These are phyloP conservation scores for Oenanthe sinensis DNA, from an alignment of 129 eudicot species.

Conservation along the genomic window DNA sequence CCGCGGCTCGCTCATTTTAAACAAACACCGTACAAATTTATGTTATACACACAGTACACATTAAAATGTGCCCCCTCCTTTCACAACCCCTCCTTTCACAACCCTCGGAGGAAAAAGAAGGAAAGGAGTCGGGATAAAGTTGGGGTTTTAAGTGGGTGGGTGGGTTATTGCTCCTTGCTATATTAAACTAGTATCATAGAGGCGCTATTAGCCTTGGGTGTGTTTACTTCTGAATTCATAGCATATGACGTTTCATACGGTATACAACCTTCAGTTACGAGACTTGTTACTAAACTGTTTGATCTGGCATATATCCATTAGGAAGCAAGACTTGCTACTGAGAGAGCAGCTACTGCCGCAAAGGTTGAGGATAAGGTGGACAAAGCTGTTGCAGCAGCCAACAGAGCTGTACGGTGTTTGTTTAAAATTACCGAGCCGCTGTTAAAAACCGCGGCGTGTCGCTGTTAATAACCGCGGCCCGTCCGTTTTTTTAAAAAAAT, in stretches of 20 bases:
- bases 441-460: no score
- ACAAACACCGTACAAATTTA: no score
- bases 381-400: constrained; percentile 64
- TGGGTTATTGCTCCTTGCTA: background rate
- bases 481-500: no score
- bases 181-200: background rate
- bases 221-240: background rate
- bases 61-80: background rate
- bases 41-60: no score
- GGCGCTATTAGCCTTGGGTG: background rate
- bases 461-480: no score
- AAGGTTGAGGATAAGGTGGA: constrained; percentile 50
- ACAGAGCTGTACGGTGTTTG: no score
- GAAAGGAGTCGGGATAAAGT: background rate
- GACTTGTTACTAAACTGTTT: background rate
- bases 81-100: no score
- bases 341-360: constrained; percentile 39
- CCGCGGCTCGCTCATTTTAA: no score
- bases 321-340: constrained; percentile 62
- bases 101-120: no score
- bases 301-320: constrained; percentile 12
- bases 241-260: no score
- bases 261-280: background rate
- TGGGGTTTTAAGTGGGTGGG: background rate
- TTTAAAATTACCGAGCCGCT: no score